phyloP scores from a whole-genome alignment of 179 eudicot genomes.

The Camellia oleifera region DNA sequence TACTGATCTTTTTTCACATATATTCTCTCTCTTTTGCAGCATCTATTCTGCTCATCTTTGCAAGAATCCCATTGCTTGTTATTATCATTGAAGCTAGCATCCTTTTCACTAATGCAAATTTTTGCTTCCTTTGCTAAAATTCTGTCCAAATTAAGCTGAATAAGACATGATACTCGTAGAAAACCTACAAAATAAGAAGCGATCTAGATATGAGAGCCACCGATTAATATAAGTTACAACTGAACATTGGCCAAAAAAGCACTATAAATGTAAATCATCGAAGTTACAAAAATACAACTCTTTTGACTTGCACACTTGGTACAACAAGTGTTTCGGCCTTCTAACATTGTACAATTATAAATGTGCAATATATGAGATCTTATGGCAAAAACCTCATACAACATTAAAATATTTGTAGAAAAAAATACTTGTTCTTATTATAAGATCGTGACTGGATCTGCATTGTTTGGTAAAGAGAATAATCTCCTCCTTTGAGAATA shows the following conservation, averaged over 20 bases:
- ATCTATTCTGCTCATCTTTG: slow-evolving; percentile 30
- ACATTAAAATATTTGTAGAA: neutral
- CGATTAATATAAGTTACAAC: neutral
- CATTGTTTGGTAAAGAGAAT: slow-evolving; percentile 9
- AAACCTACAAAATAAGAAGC: neutral
- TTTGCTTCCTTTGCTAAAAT: slow-evolving; percentile 17
- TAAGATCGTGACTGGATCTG: neutral
- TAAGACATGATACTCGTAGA: slow-evolving; percentile 1
- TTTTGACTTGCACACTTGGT: neutral
- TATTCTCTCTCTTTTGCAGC: slow-evolving; percentile 9
- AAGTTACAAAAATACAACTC: neutral
- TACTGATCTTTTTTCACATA: slow-evolving; percentile 15
- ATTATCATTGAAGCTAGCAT: slow-evolving; percentile 34
- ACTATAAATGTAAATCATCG: neutral
- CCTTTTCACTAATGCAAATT: slow-evolving; percentile 8
- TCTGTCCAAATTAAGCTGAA: slow-evolving; percentile 8
- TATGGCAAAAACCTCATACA: neutral
- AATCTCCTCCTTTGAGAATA: slow-evolving; percentile 1
- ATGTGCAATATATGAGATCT: neutral
- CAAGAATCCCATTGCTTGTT: slow-evolving; percentile 44
- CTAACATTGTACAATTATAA: neutral
- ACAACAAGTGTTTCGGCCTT: neutral
- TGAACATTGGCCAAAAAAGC: neutral
- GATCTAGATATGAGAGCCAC: neutral
- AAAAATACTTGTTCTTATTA: neutral